Evolutionary conservation across 352 stramenopile genomes (phyloP).

Genomic region (Phytophthora cactorum): DNA sequence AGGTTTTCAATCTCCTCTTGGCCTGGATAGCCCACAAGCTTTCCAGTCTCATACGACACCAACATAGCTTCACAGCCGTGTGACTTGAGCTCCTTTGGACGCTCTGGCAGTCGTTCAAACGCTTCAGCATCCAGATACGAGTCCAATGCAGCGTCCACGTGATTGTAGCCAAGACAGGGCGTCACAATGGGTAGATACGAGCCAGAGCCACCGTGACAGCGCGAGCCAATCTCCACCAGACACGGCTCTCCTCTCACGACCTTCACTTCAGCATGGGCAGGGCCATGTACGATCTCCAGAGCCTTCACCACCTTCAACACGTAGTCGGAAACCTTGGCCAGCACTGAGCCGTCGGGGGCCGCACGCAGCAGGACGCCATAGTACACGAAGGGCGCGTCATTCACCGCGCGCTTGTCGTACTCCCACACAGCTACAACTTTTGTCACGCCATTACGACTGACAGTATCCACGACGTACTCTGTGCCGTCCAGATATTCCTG

Average conservation of each 20-base stretch:
- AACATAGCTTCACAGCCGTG: slow-evolving; percentile 93
- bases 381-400: slow-evolving; percentile 95
- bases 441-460: slow-evolving; percentile 92
- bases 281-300: slow-evolving; percentile 83
- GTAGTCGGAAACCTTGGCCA: slow-evolving; percentile 66
- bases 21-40: slow-evolving; percentile 84
- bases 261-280: slow-evolving; percentile 90
- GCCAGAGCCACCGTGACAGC: slow-evolving; percentile 95
- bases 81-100: slow-evolving; percentile 71
- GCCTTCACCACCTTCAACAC: slow-evolving; percentile 81
- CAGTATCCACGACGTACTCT: slow-evolving; percentile 98
- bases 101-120: slow-evolving; percentile 54
- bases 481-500: slow-evolving; percentile 94
- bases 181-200: slow-evolving; percentile 91
- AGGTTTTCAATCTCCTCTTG: slow-evolving; percentile 87
- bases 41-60: slow-evolving; percentile 89
- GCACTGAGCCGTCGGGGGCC: slow-evolving; percentile 44
- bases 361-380: slow-evolving; percentile 85
- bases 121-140: slow-evolving; percentile 79
- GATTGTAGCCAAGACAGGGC: slow-evolving; percentile 92
- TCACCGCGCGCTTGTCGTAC: slow-evolving; percentile 96
- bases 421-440: slow-evolving; percentile 97
- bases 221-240: slow-evolving; percentile 95
- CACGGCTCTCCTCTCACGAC: slow-evolving; percentile 84
- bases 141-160: slow-evolving; percentile 91